phyloP scores from a whole-genome alignment of 192 early-diverging fungal genomes.

The Martensiomyces pterosporus region DNA sequence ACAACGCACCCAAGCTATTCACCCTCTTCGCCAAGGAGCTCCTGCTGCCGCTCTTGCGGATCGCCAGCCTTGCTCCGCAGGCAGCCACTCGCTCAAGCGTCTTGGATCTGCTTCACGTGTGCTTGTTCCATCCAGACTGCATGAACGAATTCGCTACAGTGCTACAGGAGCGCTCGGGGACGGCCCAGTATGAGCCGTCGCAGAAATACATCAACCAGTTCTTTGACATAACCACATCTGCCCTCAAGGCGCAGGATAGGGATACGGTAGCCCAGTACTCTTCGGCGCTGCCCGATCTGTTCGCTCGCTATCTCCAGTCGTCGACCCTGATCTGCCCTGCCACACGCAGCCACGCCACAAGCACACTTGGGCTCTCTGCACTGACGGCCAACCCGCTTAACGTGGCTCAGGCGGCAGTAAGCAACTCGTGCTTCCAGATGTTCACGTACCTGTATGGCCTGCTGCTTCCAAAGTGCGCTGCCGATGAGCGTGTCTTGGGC shows the following conservation, averaged over 20 bases:
- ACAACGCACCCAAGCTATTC: slow-evolving; percentile 30
- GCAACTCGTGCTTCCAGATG: slow-evolving; percentile 27
- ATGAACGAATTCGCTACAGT: slow-evolving; percentile 17
- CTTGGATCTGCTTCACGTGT: slow-evolving; percentile 33
- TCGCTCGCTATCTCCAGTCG: slow-evolving; percentile 29
- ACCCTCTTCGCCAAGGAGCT: slow-evolving; percentile 21
- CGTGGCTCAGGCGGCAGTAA: slow-evolving; percentile 12
- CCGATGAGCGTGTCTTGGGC: slow-evolving; percentile 11
- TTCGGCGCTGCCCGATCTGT: slow-evolving; percentile 22
- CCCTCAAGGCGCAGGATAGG: slow-evolving; percentile 6
- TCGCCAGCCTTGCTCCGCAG: slow-evolving; percentile 1
- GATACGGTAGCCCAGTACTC: slow-evolving; percentile 11
- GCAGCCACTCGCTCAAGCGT: slow-evolving; percentile 1
- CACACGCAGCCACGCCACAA: slow-evolving; percentile 22
- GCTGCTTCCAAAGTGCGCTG: slow-evolving; percentile 2
- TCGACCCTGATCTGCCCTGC: slow-evolving; percentile 33
- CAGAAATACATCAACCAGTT: slow-evolving; percentile 14
- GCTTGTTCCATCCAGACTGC: slow-evolving; percentile 28
- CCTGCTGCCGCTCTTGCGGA: slow-evolving; percentile 17
- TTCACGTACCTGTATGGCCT: slow-evolving; percentile 20
- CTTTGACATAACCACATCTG: slow-evolving; percentile 8
- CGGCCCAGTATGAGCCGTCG: not conserved
- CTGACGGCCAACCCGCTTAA: slow-evolving; percentile 26
- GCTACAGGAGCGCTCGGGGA: slow-evolving; percentile 1
- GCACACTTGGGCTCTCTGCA: slow-evolving; percentile 22